These are phyloP conservation scores for Termitomyces sp. DNA, from an alignment of 768 basidiomycete genomes.

Conservation along the genomic window DNA sequence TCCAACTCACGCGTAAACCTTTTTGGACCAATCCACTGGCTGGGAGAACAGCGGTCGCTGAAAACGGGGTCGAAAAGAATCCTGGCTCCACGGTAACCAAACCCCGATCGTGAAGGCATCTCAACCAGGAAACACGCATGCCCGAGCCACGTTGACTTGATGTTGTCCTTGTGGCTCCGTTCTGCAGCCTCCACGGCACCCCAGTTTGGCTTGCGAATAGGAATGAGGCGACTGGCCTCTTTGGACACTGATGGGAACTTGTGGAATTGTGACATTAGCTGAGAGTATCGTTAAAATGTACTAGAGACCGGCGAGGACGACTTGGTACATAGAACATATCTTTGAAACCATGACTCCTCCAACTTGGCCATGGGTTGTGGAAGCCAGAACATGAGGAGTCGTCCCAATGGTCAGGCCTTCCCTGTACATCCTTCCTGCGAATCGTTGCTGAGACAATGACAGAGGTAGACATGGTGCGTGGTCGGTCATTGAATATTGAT, in stretches of 20 bases:
- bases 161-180: conserved; percentile 23
- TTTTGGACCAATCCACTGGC: conserved; percentile 38
- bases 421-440: background rate
- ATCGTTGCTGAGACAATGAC: background rate
- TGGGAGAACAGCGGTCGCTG: conserved; percentile 46
- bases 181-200: conserved; percentile 17
- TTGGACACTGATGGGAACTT: conserved; percentile 10
- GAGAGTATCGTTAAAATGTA: background rate
- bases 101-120: conserved; percentile 28
- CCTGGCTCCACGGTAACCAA: conserved; percentile 31
- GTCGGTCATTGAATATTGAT: background rate
- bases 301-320: background rate
- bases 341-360: conserved; percentile 3
- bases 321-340: conserved; percentile 12
- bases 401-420: conserved; percentile 22
- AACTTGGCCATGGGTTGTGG: conserved; percentile 25
- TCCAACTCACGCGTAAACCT: conserved; percentile 38
- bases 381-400: conserved; percentile 18
- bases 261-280: background rate
- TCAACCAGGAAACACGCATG: conserved; percentile 52
- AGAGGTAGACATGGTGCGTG: background rate
- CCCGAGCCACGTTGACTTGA: conserved; percentile 51
- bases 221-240: conserved; percentile 15
- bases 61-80: conserved; percentile 52
- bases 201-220: conserved; percentile 34